These are phyloP conservation scores for California macrophylla DNA, from an alignment of 441 rosid species.

Conservation along the genomic window DNA sequence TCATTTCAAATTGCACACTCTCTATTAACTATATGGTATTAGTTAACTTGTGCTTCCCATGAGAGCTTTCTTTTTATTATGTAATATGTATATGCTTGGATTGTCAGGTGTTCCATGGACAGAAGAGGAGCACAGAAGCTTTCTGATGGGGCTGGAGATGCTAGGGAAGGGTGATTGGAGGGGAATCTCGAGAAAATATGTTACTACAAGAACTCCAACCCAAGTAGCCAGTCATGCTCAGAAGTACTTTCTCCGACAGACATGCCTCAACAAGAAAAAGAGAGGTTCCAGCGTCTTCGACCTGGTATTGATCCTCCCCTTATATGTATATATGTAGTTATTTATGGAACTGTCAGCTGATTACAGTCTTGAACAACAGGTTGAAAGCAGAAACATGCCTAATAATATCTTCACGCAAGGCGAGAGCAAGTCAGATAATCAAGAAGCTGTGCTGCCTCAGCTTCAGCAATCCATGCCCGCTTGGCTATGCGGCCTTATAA, in stretches of 20 bases:
- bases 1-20: no score
- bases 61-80: neutral
- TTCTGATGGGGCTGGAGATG: conserved; percentile 62
- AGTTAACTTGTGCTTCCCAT: no score
- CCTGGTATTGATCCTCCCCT: no score
- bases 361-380: conserved; percentile 10
- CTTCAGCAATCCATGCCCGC: no score
- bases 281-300: conserved; percentile 80
- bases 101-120: conserved; percentile 72
- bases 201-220: conserved; percentile 76
- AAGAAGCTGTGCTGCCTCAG: no score
- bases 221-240: conserved; percentile 96
- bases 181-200: conserved; percentile 70
- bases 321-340: no score
- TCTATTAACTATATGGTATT: no score
- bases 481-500: no score
- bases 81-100: neutral
- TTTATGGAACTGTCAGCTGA: neutral
- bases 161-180: conserved; percentile 94
- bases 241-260: conserved; percentile 65
- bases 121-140: conserved; percentile 64
- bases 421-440: no score
- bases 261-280: conserved; percentile 53
- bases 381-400: conserved; percentile 13
- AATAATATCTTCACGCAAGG: no score